Evolutionary conservation across 139 green algal genomes (phyloP).

Genomic region (Chlamydomonas schloesseri): DNA sequence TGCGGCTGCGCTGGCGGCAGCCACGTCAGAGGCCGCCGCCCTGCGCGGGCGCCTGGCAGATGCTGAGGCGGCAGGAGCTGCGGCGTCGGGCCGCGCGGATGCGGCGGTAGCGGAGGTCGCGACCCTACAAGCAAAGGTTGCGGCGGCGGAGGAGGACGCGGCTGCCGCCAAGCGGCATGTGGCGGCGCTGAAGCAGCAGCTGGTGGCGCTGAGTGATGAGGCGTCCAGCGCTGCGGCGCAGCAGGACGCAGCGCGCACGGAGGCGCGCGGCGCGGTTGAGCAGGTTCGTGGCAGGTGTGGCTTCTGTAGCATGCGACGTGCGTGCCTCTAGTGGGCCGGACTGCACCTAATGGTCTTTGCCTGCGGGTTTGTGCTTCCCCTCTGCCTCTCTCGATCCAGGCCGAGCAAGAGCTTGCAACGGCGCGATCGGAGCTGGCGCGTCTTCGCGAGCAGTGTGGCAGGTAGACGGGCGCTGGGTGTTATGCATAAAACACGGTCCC

Average conservation of each 20-base stretch:
- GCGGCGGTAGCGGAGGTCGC: background rate
- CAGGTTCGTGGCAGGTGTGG: background rate
- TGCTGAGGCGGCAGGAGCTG: background rate
- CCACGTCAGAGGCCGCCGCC: background rate
- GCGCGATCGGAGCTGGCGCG: too few relatives aligned
- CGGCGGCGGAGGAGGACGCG: background rate
- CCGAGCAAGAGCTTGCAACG: too few relatives aligned
- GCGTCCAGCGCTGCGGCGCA: background rate
- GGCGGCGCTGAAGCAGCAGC: background rate
- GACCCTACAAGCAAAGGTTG: background rate
- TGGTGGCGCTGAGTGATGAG: conserved; percentile 19
- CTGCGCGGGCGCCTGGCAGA: background rate
- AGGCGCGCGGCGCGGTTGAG: background rate
- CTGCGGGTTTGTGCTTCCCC: too few relatives aligned
- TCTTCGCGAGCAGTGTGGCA: too few relatives aligned
- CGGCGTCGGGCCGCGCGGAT: background rate
- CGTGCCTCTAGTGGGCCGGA: too few relatives aligned
- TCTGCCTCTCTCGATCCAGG: too few relatives aligned
- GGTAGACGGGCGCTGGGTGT: too few relatives aligned
- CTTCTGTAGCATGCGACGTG: background rate
- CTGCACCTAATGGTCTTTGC: too few relatives aligned
- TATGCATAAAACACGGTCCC: too few relatives aligned
- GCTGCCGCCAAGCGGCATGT: conserved; percentile 9
- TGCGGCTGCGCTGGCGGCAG: background rate
- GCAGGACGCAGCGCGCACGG: conserved; percentile 18